Evolutionary conservation across 139 green algal genomes (phyloP).

Genomic region (Diplosphaera chodatii): DNA sequence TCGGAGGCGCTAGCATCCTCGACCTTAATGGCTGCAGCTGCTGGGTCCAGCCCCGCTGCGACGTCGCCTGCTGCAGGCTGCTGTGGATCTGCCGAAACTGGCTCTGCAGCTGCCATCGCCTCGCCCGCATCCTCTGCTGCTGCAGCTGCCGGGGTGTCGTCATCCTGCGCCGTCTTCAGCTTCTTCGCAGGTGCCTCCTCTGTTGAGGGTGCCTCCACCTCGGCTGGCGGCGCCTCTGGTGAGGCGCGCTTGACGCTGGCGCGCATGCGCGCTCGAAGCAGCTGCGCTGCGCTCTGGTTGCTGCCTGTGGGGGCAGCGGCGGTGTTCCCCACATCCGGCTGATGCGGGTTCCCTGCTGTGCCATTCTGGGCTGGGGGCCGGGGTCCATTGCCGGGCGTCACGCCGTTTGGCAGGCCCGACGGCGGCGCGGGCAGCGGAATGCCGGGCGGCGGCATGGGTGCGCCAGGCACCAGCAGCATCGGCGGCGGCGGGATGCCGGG

Average conservation of each 20-base stretch:
- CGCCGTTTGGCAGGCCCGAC: neutral
- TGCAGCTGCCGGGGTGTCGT: no score
- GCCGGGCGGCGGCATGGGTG: neutral
- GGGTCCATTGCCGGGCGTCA: conserved; percentile 7
- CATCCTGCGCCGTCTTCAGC: neutral
- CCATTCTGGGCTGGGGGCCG: no score
- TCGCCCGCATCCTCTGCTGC: neutral
- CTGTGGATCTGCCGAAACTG: neutral
- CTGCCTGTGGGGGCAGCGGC: conserved; percentile 1
- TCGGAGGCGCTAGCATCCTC: neutral
- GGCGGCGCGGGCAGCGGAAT: neutral
- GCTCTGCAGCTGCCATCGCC: neutral
- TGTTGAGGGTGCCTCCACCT: neutral
- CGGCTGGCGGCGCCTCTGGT: conserved; percentile 5
- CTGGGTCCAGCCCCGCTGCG: neutral
- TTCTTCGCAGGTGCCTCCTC: neutral
- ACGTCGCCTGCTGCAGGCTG: no score
- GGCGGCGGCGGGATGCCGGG: neutral
- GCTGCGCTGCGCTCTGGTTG: conserved; percentile 66
- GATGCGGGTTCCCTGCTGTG: no score
- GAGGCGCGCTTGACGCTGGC: conserved; percentile 1
- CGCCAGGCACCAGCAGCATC: neutral
- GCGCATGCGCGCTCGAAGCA: conserved; percentile 44
- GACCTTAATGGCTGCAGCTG: neutral
- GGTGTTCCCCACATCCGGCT: no score